Evolutionary conservation across 1,284 basidiomycete genomes (phyloP).

Genomic region (Thecaphora frezii): DNA sequence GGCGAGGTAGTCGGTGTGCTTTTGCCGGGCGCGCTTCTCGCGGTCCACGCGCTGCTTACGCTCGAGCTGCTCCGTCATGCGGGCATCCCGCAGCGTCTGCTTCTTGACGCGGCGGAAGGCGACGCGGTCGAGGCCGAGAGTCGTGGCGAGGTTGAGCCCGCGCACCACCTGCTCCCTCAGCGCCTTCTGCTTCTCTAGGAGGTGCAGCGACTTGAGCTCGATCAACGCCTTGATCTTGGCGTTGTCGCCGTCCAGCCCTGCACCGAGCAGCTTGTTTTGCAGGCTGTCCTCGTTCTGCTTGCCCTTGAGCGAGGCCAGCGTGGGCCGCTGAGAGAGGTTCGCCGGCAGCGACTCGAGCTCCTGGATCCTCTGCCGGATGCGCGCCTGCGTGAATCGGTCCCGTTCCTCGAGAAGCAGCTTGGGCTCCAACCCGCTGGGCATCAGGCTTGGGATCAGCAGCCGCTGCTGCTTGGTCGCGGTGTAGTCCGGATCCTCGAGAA

Average conservation of each 20-base stretch:
- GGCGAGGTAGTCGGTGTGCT: slow-evolving; percentile 89
- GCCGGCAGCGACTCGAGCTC: slow-evolving; percentile 84
- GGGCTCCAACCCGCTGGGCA: slow-evolving; percentile 91
- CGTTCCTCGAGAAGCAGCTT: slow-evolving; percentile 87
- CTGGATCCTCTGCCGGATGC: slow-evolving; percentile 82
- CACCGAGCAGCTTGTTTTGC: slow-evolving; percentile 14
- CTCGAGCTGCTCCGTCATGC: slow-evolving; percentile 86
- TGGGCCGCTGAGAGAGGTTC: slow-evolving; percentile 65
- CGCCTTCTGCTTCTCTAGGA: slow-evolving; percentile 85
- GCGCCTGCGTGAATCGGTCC: slow-evolving; percentile 84
- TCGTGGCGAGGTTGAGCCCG: slow-evolving; percentile 83
- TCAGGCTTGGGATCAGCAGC: slow-evolving; percentile 81
- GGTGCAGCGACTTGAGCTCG: slow-evolving; percentile 87
- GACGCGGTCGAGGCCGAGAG: slow-evolving; percentile 80
- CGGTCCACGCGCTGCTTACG: slow-evolving; percentile 87
- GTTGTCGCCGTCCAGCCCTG: slow-evolving; percentile 57
- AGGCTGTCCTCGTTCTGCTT: slow-evolving; percentile 32
- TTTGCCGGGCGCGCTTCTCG: slow-evolving; percentile 90
- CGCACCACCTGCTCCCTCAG: slow-evolving; percentile 84
- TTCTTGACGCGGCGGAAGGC: slow-evolving; percentile 88
- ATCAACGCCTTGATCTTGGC: slow-evolving; percentile 87
- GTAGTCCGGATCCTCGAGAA: slow-evolving; percentile 41
- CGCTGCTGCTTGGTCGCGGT: slow-evolving; percentile 73
- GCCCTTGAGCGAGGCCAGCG: slow-evolving; percentile 31
- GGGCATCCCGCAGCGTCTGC: slow-evolving; percentile 83